Evolutionary conservation across 306 rosid genomes (phyloP), one percentile per base, ranked within the genome.

Genomic region (Lathyrus oleraceus): DNA sequence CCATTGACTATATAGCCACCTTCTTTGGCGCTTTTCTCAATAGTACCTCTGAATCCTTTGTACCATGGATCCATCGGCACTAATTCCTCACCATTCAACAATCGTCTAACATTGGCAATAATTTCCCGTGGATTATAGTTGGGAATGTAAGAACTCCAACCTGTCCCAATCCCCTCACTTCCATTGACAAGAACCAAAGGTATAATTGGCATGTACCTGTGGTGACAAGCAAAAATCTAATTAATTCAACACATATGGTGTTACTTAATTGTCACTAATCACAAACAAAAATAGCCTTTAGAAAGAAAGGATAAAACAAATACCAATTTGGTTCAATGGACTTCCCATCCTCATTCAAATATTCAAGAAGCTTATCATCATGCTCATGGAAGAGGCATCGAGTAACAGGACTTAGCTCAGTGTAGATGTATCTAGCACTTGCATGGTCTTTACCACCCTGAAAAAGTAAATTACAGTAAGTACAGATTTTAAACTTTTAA

Each of bases 31-130:
- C 78, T 81, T 71, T 79, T 94, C 84, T 84, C 96, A 17, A 90
- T 90, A 42, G 28, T 62, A 66, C 98, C 98, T 77, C 65, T 83
- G 63, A 84, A 94, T 54, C 98, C 97, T 83, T 85, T 72, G 69
- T 90, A 94, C 98, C 98, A 94, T n/a, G 97, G 98, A 88, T 87
- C 88, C 98, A 94, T 94, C 48, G 98, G 97, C 51, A 77, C 53
- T 88, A 85, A 62, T 21, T 61, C 25, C 20, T 85, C 88, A 38
- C 81, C 90, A 44, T 71, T 75, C 65, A 94, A 83, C 88, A 88
- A 67, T 45, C 84, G 86, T 85, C 88, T 88, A 7, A 88, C 79
- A 51, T 94, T 94, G 53, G 82, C 90, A 72, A 87, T 79, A n/a
- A 94, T 84, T 4, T 94, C 98, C 81, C 94, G 83, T 20, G 98